Evolutionary conservation across 768 basidiomycete species (phyloP), one percentile per base, ranked within the genome.

Genomic region (Lepiota brunneoincarnata): DNA sequence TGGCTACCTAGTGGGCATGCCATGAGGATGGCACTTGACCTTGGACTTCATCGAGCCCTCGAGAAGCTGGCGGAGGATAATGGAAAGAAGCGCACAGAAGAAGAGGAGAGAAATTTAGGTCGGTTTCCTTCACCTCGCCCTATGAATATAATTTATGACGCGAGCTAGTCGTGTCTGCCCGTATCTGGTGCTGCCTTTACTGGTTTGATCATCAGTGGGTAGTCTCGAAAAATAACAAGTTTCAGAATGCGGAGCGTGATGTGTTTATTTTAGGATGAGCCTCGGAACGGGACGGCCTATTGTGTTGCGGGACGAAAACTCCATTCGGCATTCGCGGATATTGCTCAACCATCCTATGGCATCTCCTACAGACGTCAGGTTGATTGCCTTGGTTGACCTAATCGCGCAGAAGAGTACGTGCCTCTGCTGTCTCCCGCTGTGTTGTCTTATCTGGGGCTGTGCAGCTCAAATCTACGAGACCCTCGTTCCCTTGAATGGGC

Each of bases 1-100:
- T 98, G 93, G 92, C 78, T 98, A 42, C 93, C 94, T 7, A 89
- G 90, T 61, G 95, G 95, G 2, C 95, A 98, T 64, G 95, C 95
- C 5, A 87, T 97, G 84, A 84, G 95, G 49, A 96, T 96, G 92
- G 93, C 92, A 18, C 74, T 96, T 49, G 94, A 97, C 66, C 86
- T 98, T 49, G 93, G 94, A 28, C 77, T 98, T 18, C 93, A 98
- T 67, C 86, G 91, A 40, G 95, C 95, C 9, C 70, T 97, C 40
- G 93, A 96, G 65, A 96, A 93, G 67, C 79, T 98, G 7, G 90
- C 88, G 1, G 91, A 95, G 48, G 82, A 82, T 31, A 77, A 68
- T 40, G 80, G 73, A n/a, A 88, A 86, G 66, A 78, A 81, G 56
- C 76, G 85, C 20, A 75, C 84, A 26, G 81, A 90, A 54, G 91